Conservation (phyloP, 345 rosid species). For the Ceriops zippeliana region DNA sequence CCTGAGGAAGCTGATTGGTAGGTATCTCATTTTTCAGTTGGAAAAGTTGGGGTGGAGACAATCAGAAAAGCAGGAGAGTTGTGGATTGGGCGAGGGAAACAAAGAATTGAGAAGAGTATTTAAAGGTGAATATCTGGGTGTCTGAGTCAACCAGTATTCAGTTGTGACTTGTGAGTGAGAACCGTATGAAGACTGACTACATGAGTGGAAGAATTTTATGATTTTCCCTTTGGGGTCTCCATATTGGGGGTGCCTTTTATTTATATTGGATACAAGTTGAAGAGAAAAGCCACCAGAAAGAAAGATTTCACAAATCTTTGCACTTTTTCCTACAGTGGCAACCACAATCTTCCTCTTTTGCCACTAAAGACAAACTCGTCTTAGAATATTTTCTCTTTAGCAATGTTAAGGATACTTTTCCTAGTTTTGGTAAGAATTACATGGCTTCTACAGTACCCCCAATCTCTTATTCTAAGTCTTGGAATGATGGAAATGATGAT, state of each 20-base stretch:
- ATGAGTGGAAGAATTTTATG: conserved; percentile 53
- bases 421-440: conserved; percentile 25
- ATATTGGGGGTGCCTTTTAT: conserved; percentile 31
- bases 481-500: conserved; percentile 25
- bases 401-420: conserved; percentile 35
- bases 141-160: conserved; percentile 56
- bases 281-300: conserved; percentile 52
- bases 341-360: conserved; percentile 56
- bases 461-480: conserved; percentile 33
- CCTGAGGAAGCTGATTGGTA: conserved; percentile 33
- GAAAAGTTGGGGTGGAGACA: conserved; percentile 16
- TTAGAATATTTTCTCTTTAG: conserved; percentile 29
- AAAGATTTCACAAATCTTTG: conserved; percentile 76
- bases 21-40: conserved; percentile 35
- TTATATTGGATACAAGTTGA: conserved; percentile 55
- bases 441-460: conserved; percentile 22
- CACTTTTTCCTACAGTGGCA: conserved; percentile 77
- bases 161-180: conserved; percentile 37
- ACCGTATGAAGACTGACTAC: conserved; percentile 67
- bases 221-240: conserved; percentile 36
- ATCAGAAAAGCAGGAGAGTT: conserved; percentile 26
- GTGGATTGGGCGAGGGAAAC: conserved; percentile 37
- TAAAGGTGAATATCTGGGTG: conserved; percentile 44
- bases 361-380: conserved; percentile 45
- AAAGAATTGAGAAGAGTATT: conserved; percentile 41